Conservation (phyloP, 2,329 filamentous ascomycete genomes). For the Gremmenia infestans region DNA sequence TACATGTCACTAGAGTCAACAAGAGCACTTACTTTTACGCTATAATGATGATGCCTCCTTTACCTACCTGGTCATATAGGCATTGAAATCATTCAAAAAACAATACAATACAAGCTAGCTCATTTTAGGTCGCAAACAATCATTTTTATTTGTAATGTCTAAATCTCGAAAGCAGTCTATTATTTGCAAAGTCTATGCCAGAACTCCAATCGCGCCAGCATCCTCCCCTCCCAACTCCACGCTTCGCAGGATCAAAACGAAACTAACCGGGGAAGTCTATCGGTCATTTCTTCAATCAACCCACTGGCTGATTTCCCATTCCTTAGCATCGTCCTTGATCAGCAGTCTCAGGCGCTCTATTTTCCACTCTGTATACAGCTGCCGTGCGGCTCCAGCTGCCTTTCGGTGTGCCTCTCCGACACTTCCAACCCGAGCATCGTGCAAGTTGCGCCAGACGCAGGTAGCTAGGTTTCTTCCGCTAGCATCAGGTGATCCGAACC, state of each 20-base stretch:
- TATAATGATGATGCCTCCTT: too few relatives aligned
- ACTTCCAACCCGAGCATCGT: slow-evolving; percentile 56
- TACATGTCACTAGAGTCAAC: too few relatives aligned
- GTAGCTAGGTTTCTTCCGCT: slow-evolving; percentile 77
- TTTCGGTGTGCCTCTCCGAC: slow-evolving; percentile 55
- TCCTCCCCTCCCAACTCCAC: not conserved
- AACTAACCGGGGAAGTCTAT: not conserved
- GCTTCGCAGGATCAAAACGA: not conserved
- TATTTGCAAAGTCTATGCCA: not conserved
- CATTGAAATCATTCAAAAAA: too few relatives aligned
- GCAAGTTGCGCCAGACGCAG: slow-evolving; percentile 59
- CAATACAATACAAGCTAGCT: too few relatives aligned
- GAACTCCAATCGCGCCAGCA: slow-evolving; percentile 1
- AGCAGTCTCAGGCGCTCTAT: slow-evolving; percentile 67
- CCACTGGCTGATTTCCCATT: slow-evolving; percentile 63
- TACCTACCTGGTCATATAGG: too few relatives aligned
- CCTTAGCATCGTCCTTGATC: slow-evolving; percentile 58
- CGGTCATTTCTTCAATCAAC: slow-evolving; percentile 27
- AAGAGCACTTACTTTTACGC: too few relatives aligned
- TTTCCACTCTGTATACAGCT: slow-evolving; percentile 60
- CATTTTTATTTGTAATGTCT: too few relatives aligned
- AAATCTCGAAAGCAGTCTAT: not conserved
- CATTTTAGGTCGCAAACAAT: too few relatives aligned
- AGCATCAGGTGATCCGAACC: slow-evolving; percentile 73
- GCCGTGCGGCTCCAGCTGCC: slow-evolving; percentile 61